These are phyloP conservation scores for Zalaria obscura DNA, from an alignment of 2,329 filamentous ascomycete genomes.

Conservation along the genomic window DNA sequence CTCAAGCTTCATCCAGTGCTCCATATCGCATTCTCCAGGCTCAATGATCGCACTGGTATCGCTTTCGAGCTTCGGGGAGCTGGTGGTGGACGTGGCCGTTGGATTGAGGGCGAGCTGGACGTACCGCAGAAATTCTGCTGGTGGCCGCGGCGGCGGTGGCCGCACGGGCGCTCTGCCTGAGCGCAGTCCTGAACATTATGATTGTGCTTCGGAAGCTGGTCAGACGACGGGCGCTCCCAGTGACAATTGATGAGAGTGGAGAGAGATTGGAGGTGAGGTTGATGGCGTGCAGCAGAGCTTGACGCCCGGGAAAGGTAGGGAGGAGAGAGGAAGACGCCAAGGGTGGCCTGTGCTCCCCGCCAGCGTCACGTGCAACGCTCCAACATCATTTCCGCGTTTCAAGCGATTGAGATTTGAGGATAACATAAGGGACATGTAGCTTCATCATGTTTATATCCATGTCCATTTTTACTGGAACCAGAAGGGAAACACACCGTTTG, in stretches of 20 bases:
- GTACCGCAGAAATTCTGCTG: conserved; percentile 87
- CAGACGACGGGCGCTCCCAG: neutral
- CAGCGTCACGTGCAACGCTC: too few species aligned
- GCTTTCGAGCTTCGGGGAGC: conserved; percentile 8
- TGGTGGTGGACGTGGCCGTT: conserved; percentile 27
- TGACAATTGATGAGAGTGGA: conserved; percentile 2
- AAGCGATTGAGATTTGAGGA: too few species aligned
- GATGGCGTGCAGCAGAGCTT: conserved; percentile 3
- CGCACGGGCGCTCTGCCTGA: conserved; percentile 91
- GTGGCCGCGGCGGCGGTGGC: conserved; percentile 86
- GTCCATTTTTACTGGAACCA: too few species aligned
- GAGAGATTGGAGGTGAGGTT: conserved; percentile 3
- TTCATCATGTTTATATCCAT: too few species aligned
- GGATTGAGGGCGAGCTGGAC: conserved; percentile 38
- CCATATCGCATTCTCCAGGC: too few species aligned
- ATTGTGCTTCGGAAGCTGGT: conserved; percentile 25
- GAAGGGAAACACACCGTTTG: too few species aligned
- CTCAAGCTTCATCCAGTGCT: neutral
- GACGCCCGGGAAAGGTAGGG: neutral
- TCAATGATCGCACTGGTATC: neutral
- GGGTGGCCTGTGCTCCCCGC: too few species aligned
- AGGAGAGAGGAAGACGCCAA: too few species aligned
- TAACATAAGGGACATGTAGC: too few species aligned
- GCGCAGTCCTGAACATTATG: conserved; percentile 95
- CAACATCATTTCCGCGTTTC: too few species aligned